Percentiles rank a stretch among this genome's conserved stretches.
Evolutionary conservation across 192 early-diverging fungal species (phyloP).

Genomic region (Gigaspora rosea): DNA sequence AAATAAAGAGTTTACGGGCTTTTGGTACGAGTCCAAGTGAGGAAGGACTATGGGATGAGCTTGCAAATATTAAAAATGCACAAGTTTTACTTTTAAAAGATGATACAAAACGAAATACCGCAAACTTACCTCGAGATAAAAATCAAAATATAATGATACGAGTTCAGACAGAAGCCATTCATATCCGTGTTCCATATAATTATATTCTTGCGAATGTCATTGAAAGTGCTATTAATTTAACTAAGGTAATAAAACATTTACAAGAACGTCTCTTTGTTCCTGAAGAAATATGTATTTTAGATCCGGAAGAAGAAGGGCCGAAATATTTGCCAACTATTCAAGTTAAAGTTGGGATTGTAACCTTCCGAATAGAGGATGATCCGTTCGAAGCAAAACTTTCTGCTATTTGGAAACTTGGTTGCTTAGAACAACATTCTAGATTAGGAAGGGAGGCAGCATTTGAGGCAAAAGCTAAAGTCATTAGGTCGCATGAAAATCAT

Average conservation of each 20-base stretch:
- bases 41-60: conserved; percentile 38
- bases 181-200: conserved; percentile 43
- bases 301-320: conserved; percentile 31
- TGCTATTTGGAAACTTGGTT: conserved; percentile 40
- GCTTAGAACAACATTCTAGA: conserved; percentile 38
- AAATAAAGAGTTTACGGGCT: conserved; percentile 25
- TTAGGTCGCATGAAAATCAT: conserved; percentile 18
- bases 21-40: conserved; percentile 33
- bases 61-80: conserved; percentile 42
- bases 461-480: conserved; percentile 38
- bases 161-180: conserved; percentile 28
- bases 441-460: conserved; percentile 43
- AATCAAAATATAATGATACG: conserved; percentile 23
- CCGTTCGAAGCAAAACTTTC: conserved; percentile 46
- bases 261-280: conserved; percentile 27
- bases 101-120: neutral
- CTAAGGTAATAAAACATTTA: conserved; percentile 39
- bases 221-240: conserved; percentile 36
- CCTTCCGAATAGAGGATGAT: conserved; percentile 46
- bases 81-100: conserved; percentile 15
- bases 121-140: neutral
- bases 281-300: neutral
- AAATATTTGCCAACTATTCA: conserved; percentile 33
- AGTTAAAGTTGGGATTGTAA: conserved; percentile 36
- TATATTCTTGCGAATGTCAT: conserved; percentile 42